These are phyloP conservation scores for Penicilliopsis zonata DNA, from an alignment of 495 filamentous ascomycete species.

Conservation along the genomic window DNA sequence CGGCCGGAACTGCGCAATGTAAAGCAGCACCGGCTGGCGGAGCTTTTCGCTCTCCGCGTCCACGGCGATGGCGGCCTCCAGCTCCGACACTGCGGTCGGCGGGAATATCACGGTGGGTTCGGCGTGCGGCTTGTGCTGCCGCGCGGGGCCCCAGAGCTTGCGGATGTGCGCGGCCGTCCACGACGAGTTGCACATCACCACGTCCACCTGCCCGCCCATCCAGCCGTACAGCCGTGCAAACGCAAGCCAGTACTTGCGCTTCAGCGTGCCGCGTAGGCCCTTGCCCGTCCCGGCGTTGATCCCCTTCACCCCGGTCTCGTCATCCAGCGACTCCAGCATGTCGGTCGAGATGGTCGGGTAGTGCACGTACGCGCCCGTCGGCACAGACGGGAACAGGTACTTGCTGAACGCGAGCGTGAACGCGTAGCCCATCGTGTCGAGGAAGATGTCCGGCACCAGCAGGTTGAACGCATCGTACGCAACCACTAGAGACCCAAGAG, in stretches of 20 bases:
- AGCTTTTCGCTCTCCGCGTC: constrained; percentile 48
- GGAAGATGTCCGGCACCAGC: constrained; percentile 82
- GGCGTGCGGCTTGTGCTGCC: constrained; percentile 23
- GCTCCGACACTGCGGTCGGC: constrained; percentile 76
- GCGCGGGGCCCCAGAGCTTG: constrained; percentile 59
- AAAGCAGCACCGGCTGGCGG: constrained; percentile 62
- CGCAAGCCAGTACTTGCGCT: constrained; percentile 72
- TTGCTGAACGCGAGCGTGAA: constrained; percentile 77
- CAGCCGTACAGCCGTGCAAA: constrained; percentile 73
- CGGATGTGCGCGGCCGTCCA: constrained; percentile 87
- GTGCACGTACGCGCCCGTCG: constrained; percentile 89
- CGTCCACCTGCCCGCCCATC: constrained; percentile 71
- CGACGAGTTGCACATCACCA: constrained; percentile 91
- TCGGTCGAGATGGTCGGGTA: constrained; percentile 98
- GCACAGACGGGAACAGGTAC: constrained; percentile 66
- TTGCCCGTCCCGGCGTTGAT: constrained; percentile 71
- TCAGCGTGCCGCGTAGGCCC: constrained; percentile 52
- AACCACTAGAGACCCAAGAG: constrained; percentile 71
- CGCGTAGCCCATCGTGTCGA: constrained; percentile 98
- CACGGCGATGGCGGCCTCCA: constrained; percentile 60
- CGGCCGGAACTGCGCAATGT: constrained; percentile 93
- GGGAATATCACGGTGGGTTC: constrained; percentile 66
- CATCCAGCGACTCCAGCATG: constrained; percentile 78
- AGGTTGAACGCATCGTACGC: constrained; percentile 90
- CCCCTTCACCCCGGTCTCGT: constrained; percentile 53